phyloP scores from a whole-genome alignment of 768 basidiomycete genomes.

The Macrolepiota albuminosa region DNA sequence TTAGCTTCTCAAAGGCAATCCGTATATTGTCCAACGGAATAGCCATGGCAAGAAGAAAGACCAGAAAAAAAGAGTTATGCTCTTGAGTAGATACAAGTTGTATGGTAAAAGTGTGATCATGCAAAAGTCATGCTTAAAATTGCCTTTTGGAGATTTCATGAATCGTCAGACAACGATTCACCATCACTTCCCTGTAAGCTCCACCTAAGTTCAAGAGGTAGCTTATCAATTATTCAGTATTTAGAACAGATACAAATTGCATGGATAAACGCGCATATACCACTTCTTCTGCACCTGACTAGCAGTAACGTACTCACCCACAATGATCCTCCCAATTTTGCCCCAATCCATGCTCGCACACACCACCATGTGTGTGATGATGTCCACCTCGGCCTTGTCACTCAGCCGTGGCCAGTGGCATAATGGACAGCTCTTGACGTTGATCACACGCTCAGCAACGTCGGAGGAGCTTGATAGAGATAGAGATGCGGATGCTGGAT shows the following conservation, averaged over 20 bases:
- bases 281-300: constrained; percentile 93
- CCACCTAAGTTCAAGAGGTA: no score
- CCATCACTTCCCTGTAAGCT: no score
- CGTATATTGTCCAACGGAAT: constrained; percentile 8
- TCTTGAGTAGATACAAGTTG: no score
- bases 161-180: no score
- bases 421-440: constrained; percentile 90
- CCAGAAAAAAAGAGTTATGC: no score
- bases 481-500: not conserved
- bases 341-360: constrained; percentile 94
- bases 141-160: no score
- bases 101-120: no score
- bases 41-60: not conserved
- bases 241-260: no score
- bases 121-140: no score
- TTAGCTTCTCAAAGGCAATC: constrained; percentile 7
- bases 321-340: constrained; percentile 82
- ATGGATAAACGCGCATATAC: constrained; percentile 16
- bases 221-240: no score
- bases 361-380: constrained; percentile 94
- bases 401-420: constrained; percentile 86
- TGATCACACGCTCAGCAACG: constrained; percentile 81
- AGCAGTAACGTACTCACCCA: constrained; percentile 91
- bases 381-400: constrained; percentile 88
- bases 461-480: no score